These are phyloP conservation scores for Poa pratensis DNA, from an alignment of 176 grass and related monocot genomes.

Conservation along the genomic window DNA sequence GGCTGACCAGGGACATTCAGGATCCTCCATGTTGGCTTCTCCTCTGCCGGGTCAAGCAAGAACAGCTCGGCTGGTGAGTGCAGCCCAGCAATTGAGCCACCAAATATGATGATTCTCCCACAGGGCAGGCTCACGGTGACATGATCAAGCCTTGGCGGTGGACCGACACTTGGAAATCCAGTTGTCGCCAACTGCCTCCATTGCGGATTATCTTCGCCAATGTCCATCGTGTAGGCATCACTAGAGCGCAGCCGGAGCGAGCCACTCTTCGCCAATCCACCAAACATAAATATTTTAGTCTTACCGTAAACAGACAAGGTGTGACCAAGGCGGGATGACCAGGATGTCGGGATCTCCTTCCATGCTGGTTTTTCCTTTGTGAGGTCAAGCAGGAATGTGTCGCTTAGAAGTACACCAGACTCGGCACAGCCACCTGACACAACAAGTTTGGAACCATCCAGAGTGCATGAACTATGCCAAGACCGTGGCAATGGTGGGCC, in stretches of 20 bases:
- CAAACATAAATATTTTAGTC: conserved; percentile 93
- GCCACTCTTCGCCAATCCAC: conserved; percentile 86
- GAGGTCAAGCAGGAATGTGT: conserved; percentile 85
- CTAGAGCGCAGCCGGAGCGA: conserved; percentile 73
- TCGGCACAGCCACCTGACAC: conserved; percentile 89
- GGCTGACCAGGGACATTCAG: conserved; percentile 79
- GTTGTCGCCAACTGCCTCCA: conserved; percentile 75
- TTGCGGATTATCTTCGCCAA: conserved; percentile 69
- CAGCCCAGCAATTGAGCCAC: conserved; percentile 80
- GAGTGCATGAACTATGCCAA: conserved; percentile 97
- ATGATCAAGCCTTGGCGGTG: conserved; percentile 88
- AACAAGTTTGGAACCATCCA: conserved; percentile 90
- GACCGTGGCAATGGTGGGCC: conserved; percentile 75
- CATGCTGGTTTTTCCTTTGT: conserved; percentile 82
- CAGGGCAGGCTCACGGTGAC: conserved; percentile 83
- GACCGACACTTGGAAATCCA: conserved; percentile 53
- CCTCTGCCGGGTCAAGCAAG: conserved; percentile 74
- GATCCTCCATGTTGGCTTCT: conserved; percentile 83
- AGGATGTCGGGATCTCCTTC: conserved; percentile 77
- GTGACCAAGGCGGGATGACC: conserved; percentile 80
- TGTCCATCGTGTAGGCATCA: conserved; percentile 72
- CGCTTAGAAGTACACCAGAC: conserved; percentile 83
- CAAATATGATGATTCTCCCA: conserved; percentile 89
- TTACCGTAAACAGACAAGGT: conserved; percentile 74
- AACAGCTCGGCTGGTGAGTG: conserved; percentile 80